Evolutionary conservation across 2,329 filamentous ascomycete genomes (phyloP), one percentile per base, ranked within the genome.

Genomic region (Aspergillus melleus): DNA sequence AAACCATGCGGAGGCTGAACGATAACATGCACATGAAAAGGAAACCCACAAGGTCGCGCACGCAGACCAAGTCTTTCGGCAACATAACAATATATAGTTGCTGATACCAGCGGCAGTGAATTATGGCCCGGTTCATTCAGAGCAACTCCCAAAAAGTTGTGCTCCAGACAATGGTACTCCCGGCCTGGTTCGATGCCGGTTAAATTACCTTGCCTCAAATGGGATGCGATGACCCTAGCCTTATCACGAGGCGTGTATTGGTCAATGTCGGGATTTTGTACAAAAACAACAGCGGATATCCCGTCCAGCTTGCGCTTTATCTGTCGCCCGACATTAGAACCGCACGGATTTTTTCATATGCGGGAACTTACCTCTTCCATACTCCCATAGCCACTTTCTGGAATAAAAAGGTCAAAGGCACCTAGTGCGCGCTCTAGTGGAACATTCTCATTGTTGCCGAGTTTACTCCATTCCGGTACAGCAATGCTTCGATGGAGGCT

Each of bases 351-450:
- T 6, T 6, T 19, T 19, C 39, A 36, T 19, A 26, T 10, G 9
- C 16, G 3, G 3, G 8, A 20, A 64, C 83, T 59, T 76, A 89
- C 89, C 77, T 92, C 87, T 58, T 90, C 83, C 54, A 94, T 77
- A 70, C 96, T 92, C n/a, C 89, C 87, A 30, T 83, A 81, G 19
- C 86, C 84, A 57, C 89, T 88, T 64, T 89, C 86, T 29, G 94
- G 80, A 50, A 96, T 86, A 75, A 98, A 98, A 76, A 98, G 84
- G 74, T 98, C 95, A 73, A 96, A 96, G 14, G 89, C 90, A 20
- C 88, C 90, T 16, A 98, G 79, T 1, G 89, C 89, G 59, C 85
- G 84, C 72, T 96, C 93, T 20, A 96, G 80, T 8, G 85, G 74
- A 22, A 87, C 79, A 56, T 80, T 76, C 55, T 84, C 80, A 6